Base-by-base conservation (phyloP, 495 filamentous ascomycete species). In the Tuber borchii region DNA sequence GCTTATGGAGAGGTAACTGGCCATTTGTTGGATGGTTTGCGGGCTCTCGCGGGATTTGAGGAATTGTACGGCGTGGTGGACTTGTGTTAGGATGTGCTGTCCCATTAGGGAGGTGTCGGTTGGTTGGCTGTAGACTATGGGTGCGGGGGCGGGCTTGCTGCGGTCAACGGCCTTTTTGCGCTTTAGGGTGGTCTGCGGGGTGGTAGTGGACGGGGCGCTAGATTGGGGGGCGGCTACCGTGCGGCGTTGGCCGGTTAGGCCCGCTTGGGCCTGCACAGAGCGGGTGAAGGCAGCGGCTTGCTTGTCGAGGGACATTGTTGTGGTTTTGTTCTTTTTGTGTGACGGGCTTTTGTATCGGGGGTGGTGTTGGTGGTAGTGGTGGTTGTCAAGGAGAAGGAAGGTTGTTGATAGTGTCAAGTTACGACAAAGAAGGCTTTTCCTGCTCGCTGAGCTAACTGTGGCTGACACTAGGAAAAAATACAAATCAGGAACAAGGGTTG, bases 1-100 rank as follows among this genome's bases (percentile, higher is more conserved):
- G 40, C 89, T 87, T 69, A 97, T 91, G 76, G 89, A 91, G 17
- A 97, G 86, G 83, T 95, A 95, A 71, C 88, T 87, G 39, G 94
- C 85, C 72, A 98, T 90, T 77, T 95, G 91, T 68, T 85, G 81
- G 51, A 93, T 89, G 22, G 89, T 90, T 78, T 93, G 88, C 22
- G 93, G 88, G 39, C 88, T 84, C 76, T 88, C 88, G 84, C 94
- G 94, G 73, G 86, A 85, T 82, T 95, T 95, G 82, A 99, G 91
- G 83, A 92, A 92, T 16, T 92, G 88, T 83, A 97, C 90, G 9
- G 92, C 92, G 83, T 93, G 95, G 74, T 89, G 86, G 74, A 97
- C 89, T 79, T 97, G 91, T 14, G 93, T 94, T 87, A 93, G 90
- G 83, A 94, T 89, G 83, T 93, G 90, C 71, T 88, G 87, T 77